Evolutionary conservation across 1,139 yeast species (phyloP).

Genomic region (Kodamaea ohmeri): DNA sequence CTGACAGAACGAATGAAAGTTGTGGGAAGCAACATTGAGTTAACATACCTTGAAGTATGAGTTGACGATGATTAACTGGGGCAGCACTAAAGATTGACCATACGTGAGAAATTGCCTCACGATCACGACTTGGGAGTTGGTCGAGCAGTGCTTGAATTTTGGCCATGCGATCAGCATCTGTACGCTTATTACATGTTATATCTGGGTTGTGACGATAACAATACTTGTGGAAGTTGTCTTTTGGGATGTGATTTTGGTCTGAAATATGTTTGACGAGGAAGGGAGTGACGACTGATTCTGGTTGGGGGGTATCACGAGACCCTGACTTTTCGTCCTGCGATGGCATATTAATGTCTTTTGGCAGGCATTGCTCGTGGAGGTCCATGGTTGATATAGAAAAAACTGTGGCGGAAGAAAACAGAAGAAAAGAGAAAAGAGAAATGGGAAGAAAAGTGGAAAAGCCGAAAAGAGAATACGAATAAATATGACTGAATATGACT

Average conservation of each 20-base stretch:
- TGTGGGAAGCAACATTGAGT: conserved; percentile 96
- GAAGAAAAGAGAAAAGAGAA: background rate
- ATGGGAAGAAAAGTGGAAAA: background rate
- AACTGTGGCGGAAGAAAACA: conserved; percentile 9
- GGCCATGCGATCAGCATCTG: conserved; percentile 65
- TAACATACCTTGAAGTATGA: conserved; percentile 78
- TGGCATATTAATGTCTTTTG: too few species aligned
- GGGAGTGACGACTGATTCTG: conserved; percentile 42
- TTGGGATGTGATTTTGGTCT: conserved; percentile 42
- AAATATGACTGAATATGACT: too few species aligned
- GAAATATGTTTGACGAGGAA: conserved; percentile 45
- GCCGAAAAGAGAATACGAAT: background rate
- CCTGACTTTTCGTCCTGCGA: too few species aligned
- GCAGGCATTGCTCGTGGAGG: conserved; percentile 17
- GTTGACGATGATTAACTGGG: conserved; percentile 61
- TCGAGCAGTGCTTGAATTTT: conserved; percentile 61
- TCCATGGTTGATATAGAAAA: conserved; percentile 12
- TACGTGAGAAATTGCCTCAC: conserved; percentile 68
- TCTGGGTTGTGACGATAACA: conserved; percentile 95
- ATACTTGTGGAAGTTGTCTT: conserved; percentile 57
- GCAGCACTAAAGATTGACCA: conserved; percentile 81
- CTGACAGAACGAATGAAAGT: conserved; percentile 75
- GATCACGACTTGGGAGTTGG: conserved; percentile 57
- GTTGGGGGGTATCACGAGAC: background rate
- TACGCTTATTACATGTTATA: conserved; percentile 63